These are phyloP conservation scores for Euphorbia pulcherrima DNA, from an alignment of 345 rosid species.

Conservation along the genomic window DNA sequence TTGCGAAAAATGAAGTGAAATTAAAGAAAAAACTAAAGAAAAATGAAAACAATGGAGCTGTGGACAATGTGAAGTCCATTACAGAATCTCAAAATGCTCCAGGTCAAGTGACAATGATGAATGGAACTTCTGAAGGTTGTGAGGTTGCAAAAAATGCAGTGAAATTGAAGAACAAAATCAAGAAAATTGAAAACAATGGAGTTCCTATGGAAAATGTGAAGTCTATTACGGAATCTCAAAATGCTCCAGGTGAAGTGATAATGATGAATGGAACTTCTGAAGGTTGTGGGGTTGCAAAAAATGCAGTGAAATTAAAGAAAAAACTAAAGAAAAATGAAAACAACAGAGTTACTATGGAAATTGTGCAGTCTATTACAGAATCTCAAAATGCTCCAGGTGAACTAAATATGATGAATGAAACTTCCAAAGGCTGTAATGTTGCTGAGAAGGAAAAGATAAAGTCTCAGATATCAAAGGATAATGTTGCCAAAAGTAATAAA, in stretches of 20 bases:
- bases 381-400: background rate
- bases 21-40: background rate
- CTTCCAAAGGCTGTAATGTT: background rate
- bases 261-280: background rate
- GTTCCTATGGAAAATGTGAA: background rate
- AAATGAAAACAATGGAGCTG: background rate
- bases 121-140: slow-evolving; percentile 7
- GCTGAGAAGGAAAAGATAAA: too few relatives aligned
- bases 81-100: slow-evolving; percentile 1
- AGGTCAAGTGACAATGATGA: background rate
- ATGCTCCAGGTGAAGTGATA: background rate
- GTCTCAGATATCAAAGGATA: slow-evolving; percentile 13
- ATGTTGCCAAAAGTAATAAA: slow-evolving; percentile 15
- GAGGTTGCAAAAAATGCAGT: slow-evolving; percentile 13
- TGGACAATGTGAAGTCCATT: background rate
- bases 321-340: background rate
- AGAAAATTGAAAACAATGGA: background rate
- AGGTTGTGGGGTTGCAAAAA: slow-evolving; percentile 12
- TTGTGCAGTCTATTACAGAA: background rate
- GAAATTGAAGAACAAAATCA: background rate
- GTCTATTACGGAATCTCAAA: background rate
- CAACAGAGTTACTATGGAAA: background rate
- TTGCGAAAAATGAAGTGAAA: slow-evolving; percentile 11
- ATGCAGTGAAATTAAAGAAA: slow-evolving; percentile 9
- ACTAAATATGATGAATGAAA: background rate